Conservation (phyloP, 2,329 filamentous ascomycete species). For the Colletotrichum sp. region DNA sequence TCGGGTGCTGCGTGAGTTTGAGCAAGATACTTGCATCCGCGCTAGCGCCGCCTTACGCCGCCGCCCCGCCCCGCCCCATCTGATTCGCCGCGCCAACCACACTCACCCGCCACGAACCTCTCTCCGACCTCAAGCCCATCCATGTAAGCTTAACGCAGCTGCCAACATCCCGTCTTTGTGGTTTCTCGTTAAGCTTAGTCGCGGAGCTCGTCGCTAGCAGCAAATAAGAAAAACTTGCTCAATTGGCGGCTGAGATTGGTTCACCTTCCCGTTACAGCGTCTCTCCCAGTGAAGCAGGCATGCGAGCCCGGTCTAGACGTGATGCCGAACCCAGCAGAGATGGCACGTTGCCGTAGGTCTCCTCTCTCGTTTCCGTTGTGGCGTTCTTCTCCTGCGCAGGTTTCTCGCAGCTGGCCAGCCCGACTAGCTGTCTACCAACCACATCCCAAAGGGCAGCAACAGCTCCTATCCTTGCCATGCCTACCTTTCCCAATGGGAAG, state of each 20-base stretch:
- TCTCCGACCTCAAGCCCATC: not conserved
- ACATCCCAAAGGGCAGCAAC: not conserved
- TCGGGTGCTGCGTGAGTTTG: slow-evolving; percentile 21
- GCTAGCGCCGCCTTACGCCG: slow-evolving; percentile 11
- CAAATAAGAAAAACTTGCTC: slow-evolving; percentile 25
- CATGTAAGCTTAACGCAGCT: not conserved
- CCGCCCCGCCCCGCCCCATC: slow-evolving; percentile 1
- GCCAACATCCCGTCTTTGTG: not conserved
- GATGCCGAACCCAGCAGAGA: not conserved
- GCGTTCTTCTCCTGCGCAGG: not conserved
- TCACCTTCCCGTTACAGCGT: not conserved
- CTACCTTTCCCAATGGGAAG: not conserved
- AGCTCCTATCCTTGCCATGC: not conserved
- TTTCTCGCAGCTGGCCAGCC: not conserved
- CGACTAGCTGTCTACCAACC: not conserved
- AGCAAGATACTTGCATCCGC: slow-evolving; percentile 24
- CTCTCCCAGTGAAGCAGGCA: not conserved
- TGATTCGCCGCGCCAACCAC: slow-evolving; percentile 9
- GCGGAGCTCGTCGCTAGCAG: not conserved
- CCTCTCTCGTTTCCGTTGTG: not conserved
- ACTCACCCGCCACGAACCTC: slow-evolving; percentile 4
- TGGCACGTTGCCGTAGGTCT: not conserved
- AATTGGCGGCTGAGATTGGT: slow-evolving; percentile 25
- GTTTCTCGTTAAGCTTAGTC: not conserved
- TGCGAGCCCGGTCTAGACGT: not conserved